phyloP scores from a whole-genome alignment of 805 yeast species.

The Kazachstania africana region DNA sequence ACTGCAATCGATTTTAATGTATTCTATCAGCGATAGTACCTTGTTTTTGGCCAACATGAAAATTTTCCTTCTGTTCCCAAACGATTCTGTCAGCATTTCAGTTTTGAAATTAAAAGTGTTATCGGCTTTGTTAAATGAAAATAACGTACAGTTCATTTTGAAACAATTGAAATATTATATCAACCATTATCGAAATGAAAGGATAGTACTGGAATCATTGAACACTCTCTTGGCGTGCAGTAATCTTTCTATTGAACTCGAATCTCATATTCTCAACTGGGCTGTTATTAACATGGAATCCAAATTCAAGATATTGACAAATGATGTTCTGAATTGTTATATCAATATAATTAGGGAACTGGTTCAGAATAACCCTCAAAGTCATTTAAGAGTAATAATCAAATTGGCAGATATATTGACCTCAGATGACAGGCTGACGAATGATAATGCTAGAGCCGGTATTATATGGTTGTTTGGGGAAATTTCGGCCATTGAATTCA shows the following conservation, averaged over 20 bases:
- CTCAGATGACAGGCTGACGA: slow-evolving; percentile 14
- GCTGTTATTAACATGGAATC: slow-evolving; percentile 37
- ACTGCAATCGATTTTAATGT: slow-evolving; percentile 35
- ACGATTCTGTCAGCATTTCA: slow-evolving; percentile 35
- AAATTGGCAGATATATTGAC: slow-evolving; percentile 33
- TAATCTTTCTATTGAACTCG: slow-evolving; percentile 36
- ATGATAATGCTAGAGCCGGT: slow-evolving; percentile 57
- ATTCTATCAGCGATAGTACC: slow-evolving; percentile 25
- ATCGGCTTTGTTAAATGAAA: slow-evolving; percentile 42
- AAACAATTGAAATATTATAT: slow-evolving; percentile 56
- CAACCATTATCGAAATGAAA: slow-evolving; percentile 12
- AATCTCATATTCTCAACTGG: slow-evolving; percentile 50
- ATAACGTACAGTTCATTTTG: slow-evolving; percentile 39
- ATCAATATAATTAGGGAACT: slow-evolving; percentile 62
- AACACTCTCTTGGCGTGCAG: slow-evolving; percentile 54
- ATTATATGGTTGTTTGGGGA: slow-evolving; percentile 91
- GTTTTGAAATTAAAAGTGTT: slow-evolving; percentile 49
- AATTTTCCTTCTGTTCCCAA: slow-evolving; percentile 45
- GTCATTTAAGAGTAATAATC: slow-evolving; percentile 43
- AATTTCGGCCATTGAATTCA: slow-evolving; percentile 36
- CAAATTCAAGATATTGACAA: slow-evolving; percentile 8
- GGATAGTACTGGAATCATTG: slow-evolving; percentile 37
- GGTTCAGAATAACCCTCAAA: slow-evolving; percentile 49
- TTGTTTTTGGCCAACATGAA: slow-evolving; percentile 28
- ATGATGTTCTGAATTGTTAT: slow-evolving; percentile 43